These are phyloP conservation scores for Fusarium caatingaense DNA, from an alignment of 2,329 filamentous ascomycete genomes.

Conservation along the genomic window DNA sequence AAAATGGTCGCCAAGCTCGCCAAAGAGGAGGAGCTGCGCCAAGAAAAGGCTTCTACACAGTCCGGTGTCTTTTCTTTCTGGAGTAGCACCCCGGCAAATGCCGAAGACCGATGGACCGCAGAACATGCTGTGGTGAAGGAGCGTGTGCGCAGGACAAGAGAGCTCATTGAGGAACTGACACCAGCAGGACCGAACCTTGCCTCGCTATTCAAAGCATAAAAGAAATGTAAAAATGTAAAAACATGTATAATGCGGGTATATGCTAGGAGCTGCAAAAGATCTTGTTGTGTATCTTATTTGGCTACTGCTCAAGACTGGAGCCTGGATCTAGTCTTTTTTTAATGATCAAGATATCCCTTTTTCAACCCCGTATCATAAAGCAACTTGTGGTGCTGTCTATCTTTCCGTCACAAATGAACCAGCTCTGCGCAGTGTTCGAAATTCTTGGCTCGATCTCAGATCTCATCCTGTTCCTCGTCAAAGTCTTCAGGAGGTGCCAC, in stretches of 20 bases:
- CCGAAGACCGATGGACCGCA: slow-evolving; percentile 63
- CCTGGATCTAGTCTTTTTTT: slow-evolving; percentile 32
- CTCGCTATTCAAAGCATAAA: slow-evolving; percentile 57
- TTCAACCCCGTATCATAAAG: neutral
- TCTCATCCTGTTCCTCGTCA: slow-evolving; percentile 39
- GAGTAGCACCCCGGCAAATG: slow-evolving; percentile 48
- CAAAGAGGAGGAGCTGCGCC: slow-evolving; percentile 59
- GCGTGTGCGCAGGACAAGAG: slow-evolving; percentile 61
- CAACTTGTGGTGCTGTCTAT: neutral
- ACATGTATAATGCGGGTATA: neutral
- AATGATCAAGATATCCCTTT: slow-evolving; percentile 31
- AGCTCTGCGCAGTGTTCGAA: neutral
- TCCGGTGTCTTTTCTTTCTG: slow-evolving; percentile 53
- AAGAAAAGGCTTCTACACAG: slow-evolving; percentile 49
- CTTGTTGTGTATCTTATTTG: slow-evolving; percentile 36
- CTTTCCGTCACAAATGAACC: neutral
- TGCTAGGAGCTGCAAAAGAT: slow-evolving; percentile 17
- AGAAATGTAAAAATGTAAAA: slow-evolving; percentile 17
- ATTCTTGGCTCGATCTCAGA: slow-evolving; percentile 20
- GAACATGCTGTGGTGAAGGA: slow-evolving; percentile 67
- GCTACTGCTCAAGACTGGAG: slow-evolving; percentile 13
- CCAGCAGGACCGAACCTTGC: slow-evolving; percentile 51
- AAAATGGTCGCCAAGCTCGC: slow-evolving; percentile 79
- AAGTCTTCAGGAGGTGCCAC: slow-evolving; percentile 33
- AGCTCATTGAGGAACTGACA: slow-evolving; percentile 63